Base-by-base conservation (phyloP, 2,329 filamentous ascomycete species). In the Clonostachys chloroleuca region DNA sequence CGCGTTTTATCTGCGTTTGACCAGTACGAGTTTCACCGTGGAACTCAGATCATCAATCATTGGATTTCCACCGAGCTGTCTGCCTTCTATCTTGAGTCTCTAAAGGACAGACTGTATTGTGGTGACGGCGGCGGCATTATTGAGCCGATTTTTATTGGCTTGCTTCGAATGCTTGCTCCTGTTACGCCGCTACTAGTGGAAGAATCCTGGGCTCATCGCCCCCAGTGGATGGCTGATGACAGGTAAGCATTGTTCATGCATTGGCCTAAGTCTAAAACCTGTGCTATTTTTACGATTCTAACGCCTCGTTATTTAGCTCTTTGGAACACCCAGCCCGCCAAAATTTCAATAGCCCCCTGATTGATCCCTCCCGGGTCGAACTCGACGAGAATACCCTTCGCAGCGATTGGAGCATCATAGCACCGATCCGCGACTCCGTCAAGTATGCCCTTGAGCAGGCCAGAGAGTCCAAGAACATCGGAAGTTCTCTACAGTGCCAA, bases 71-170 rank as follows among this genome's bases (percentile, higher is more conserved):
- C 77, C 20, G 89, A 96, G 55, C 77, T 99, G 20, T 96, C 91
- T 1, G 86, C 92, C 0, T 95, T 96, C 65, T 99, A 97, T 64
- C 82, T 99, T 48, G 94, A 99, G 66, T 84, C 88, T 1, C 76
- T 92, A 57, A 99, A 99, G 66, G 94, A 99, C 59, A 78, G 89
- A 4, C 74, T 97, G 2, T 99, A 99, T 70, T 94, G 92, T 42
- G 89, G 87, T 33, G 80, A 84, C 50, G 80, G 80, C 13, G 75
- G 79, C 13, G 86, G 87, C 42, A 73, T 79, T 5, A 67, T 88
- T 43, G 77, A 81, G 54, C 74, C 79, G 30, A 80, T 96, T 47
- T 83, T 92, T 51, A 69, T 81, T 6, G 83, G 89, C 35, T 72
- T 96, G 16, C 70, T 92, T 51, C 79, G 84, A 46, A 89, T 95